Percentiles rank a stretch among this genome's conserved stretches.
These are phyloP conservation scores for Populus nigra DNA, from an alignment of 345 rosid genomes.

Conservation along the genomic window DNA sequence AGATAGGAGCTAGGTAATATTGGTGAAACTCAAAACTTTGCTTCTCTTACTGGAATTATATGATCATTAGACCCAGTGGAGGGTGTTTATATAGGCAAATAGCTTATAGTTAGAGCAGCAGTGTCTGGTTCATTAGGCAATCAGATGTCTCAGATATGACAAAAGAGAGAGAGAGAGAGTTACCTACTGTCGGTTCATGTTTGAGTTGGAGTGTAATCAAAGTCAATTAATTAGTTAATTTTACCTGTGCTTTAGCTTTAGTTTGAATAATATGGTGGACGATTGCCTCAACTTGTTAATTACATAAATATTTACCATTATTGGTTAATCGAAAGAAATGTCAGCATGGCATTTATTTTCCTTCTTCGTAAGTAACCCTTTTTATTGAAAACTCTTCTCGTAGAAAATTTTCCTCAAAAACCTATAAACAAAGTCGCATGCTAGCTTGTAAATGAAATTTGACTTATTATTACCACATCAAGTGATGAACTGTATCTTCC, in stretches of 20 bases:
- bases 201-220: slow-evolving; percentile 40
- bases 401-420: not conserved
- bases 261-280: not conserved
- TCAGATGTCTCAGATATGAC: slow-evolving; percentile 1
- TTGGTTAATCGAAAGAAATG: not conserved
- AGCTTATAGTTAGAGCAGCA: not conserved
- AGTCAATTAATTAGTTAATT: slow-evolving; percentile 27
- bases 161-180: slow-evolving; percentile 3
- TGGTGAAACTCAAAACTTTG: not conserved
- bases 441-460: not conserved
- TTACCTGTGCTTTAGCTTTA: not conserved
- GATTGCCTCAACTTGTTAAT: not conserved
- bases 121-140: slow-evolving; percentile 25
- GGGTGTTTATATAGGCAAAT: slow-evolving; percentile 20
- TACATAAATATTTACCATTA: not conserved
- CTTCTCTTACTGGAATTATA: not conserved
- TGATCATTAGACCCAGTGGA: not conserved
- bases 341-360: not conserved
- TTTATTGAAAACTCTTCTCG: not conserved
- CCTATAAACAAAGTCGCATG: too few species aligned
- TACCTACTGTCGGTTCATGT: slow-evolving; percentile 33
- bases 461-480: not conserved
- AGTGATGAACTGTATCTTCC: not conserved
- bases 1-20: too few species aligned
- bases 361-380: not conserved